Base-by-base conservation (phyloP, 2,329 filamentous ascomycete genomes). In the Elsinoe arachidis region DNA sequence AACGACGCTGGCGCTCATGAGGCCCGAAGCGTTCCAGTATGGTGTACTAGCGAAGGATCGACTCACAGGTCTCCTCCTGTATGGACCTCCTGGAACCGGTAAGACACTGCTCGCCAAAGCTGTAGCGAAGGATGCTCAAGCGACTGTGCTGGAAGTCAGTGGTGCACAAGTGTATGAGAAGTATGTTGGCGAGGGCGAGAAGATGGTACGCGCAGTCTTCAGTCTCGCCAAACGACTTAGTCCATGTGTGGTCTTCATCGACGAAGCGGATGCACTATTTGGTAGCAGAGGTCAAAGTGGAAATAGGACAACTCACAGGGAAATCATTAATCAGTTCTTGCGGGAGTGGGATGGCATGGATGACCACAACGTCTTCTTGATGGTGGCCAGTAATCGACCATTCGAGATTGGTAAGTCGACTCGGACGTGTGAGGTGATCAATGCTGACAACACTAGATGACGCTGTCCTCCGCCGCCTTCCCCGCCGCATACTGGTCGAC, bases 301-400 rank as follows among this genome's bases (percentile, higher is more conserved):
- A 59, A 84, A 83, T 63, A 80, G 88, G 30, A 82, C 82, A 5
- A 85, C 82, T 1, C 88, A 95, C 64, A 83, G 91, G 52, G 92
- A 96, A 69, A 86, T 93, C 56, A 91, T 97, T 70, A 99, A 96
- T 68, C 92, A 99, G 72, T 97, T 97, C 70, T 76, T 99, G 52
- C 87, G 90, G 56, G 92, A 97, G 70, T 97, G 92, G 93, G 93
- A 97, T 65, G 93, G 93, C 10, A 86, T 97, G 77, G 87, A 88
- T 64, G 78, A 84, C 59, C 66, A 69, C 54, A 87, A 87, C 15
- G 90, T 92, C 2, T 97, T 99, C 70, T 92, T 99, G 71, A 96
- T 99, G 90, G 90, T 97, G 0, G 92, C 93, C 26, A 97, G 91
- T 7, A 97, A 99, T 71, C 80, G 92, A 9, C 93, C 93, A 0